Evolutionary conservation across 208 protist genomes (phyloP).

Genomic region (Novymonas esmeraldas): DNA sequence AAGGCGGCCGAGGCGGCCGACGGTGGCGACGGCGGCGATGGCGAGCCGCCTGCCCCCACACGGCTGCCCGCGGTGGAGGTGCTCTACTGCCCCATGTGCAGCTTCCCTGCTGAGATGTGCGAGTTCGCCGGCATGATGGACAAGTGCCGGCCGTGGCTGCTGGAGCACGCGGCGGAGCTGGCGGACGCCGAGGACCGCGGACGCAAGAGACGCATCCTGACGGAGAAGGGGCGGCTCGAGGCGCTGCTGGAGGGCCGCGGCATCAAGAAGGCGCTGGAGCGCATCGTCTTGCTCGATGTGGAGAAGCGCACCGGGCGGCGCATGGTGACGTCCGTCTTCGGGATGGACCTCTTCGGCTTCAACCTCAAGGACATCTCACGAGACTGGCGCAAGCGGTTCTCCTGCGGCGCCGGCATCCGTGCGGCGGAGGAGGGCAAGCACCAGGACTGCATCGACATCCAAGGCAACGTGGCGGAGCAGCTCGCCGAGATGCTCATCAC

Average conservation of each 20-base stretch:
- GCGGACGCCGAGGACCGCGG: slow-evolving; percentile 82
- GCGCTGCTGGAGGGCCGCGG: slow-evolving; percentile 74
- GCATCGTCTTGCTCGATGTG: slow-evolving; percentile 70
- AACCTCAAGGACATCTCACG: slow-evolving; percentile 85
- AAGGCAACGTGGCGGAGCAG: slow-evolving; percentile 71
- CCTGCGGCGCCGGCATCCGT: slow-evolving; percentile 80
- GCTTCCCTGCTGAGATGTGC: slow-evolving; percentile 91
- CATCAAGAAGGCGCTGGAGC: slow-evolving; percentile 82
- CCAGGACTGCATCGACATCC: slow-evolving; percentile 81
- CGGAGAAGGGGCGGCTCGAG: slow-evolving; percentile 83
- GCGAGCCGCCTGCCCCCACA: slow-evolving; percentile 37
- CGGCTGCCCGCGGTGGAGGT: slow-evolving; percentile 68
- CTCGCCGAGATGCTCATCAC: slow-evolving; percentile 76
- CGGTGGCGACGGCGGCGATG: slow-evolving; percentile 18
- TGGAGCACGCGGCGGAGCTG: slow-evolving; percentile 82
- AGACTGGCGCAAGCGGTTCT: slow-evolving; percentile 87
- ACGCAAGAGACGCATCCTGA: slow-evolving; percentile 78
- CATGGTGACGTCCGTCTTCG: slow-evolving; percentile 77
- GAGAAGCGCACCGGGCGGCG: slow-evolving; percentile 60
- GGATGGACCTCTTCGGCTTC: slow-evolving; percentile 85
- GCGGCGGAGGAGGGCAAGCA: slow-evolving; percentile 61
- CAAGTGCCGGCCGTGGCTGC: slow-evolving; percentile 90
- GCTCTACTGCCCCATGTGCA: slow-evolving; percentile 92
- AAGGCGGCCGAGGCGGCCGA: slow-evolving; percentile 15
- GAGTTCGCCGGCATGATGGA: slow-evolving; percentile 93